Evolutionary conservation across 371 early-diverging fungal species (phyloP), one percentile per base, ranked within the genome.

Genomic region (Ordospora pajunii): DNA sequence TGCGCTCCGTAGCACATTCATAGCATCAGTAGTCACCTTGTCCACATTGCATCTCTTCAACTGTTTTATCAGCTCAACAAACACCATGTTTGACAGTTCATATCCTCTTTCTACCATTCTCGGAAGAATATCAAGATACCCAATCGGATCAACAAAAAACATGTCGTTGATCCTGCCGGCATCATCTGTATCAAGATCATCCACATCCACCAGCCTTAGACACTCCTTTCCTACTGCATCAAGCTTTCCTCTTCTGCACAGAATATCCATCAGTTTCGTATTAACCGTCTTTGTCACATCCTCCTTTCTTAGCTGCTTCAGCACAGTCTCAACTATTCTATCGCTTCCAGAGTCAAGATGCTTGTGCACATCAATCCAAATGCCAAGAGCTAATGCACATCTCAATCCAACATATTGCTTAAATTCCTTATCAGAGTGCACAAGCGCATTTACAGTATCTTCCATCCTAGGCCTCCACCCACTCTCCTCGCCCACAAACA

Each of bases 81-180:
- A 11, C 37, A 69, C 25, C 3, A n/a, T 49, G 21, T 17, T 42
- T 0, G 46, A 17, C 40, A 42, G 46, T 51, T 69, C 52, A 21
- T 69, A 69, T 12, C 67, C 67, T 17, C 46, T 48, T 19, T 49
- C 69, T 42, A 49, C 5, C 14, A 69, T 46, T 17, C 51, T 50
- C 1, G 69, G 69, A 2, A 69, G 40, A 40, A 69, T 14, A 21
- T 69, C 69, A 19, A 69, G 23, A 22, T 51, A 69, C 6, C 23
- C 37, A 37, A 17, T 11, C 1, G 69, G 69, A 19, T 69, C 69
- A 6, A 69, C 23, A 32, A 49, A 69, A 43, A 69, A 69, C 69
- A 69, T 69, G 8, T 69, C 52, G 25, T 51, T 48, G 40, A 69
- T 49, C 32, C 53, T 69, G 22, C 51, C 69, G 5, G 51, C 52